Conservation (phyloP, 2,329 filamentous ascomycete species). For the Cercospora sp. region DNA sequence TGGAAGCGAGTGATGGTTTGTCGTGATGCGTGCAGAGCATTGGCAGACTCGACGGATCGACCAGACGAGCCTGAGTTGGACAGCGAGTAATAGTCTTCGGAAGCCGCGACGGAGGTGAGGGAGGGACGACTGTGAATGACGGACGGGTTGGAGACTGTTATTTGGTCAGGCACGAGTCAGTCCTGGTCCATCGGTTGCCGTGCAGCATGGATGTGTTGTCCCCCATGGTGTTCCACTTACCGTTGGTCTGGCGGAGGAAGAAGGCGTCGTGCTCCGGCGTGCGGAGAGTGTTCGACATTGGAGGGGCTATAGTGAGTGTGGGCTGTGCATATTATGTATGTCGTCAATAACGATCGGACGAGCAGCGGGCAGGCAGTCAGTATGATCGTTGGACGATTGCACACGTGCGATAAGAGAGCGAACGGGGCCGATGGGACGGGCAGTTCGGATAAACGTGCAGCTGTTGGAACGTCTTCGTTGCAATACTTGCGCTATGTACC, state of each 20-base stretch:
- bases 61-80: slow-evolving; percentile 45
- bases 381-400: background rate
- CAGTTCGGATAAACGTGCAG: slow-evolving; percentile 9
- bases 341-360: background rate
- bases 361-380: background rate
- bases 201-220: slow-evolving; percentile 4
- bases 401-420: slow-evolving; percentile 13
- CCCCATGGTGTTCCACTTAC: slow-evolving; percentile 12
- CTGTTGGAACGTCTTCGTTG: slow-evolving; percentile 6
- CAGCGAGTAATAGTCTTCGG: slow-evolving; percentile 54
- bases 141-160: slow-evolving; percentile 35
- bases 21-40: slow-evolving; percentile 24
- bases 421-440: slow-evolving; percentile 3
- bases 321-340: background rate
- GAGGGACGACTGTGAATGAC: slow-evolving; percentile 40
- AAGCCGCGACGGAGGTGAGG: slow-evolving; percentile 50
- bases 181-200: background rate
- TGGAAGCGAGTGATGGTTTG: slow-evolving; percentile 35
- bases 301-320: slow-evolving; percentile 2
- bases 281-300: slow-evolving; percentile 18
- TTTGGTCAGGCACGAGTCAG: slow-evolving; percentile 3
- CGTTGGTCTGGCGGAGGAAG: slow-evolving; percentile 27
- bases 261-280: slow-evolving; percentile 13
- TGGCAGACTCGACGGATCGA: slow-evolving; percentile 37
- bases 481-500: background rate